Evolutionary conservation across 1,284 basidiomycete species (phyloP).

Genomic region (Tremellales sp.): DNA sequence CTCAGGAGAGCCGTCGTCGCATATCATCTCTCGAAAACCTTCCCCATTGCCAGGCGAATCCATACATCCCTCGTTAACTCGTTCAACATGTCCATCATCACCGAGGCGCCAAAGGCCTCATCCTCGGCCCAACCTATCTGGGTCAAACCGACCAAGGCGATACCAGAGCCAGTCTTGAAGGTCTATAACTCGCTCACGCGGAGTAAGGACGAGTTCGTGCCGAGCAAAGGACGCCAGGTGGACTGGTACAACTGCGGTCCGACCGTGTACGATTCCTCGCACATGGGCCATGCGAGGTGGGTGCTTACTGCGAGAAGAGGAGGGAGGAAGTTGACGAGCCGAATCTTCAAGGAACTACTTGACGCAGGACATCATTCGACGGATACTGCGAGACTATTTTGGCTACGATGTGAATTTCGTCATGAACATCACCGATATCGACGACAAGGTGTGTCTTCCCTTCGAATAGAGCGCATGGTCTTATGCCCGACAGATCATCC

Average conservation of each 20-base stretch:
- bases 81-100: conserved; percentile 18
- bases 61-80: background rate
- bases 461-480: background rate
- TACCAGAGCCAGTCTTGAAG: conserved; percentile 57
- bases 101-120: conserved; percentile 25
- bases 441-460: conserved; percentile 85
- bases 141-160: conserved; percentile 31
- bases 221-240: conserved; percentile 73
- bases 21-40: too few relatives aligned
- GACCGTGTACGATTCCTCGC: conserved; percentile 98
- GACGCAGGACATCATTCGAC: conserved; percentile 89
- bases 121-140: conserved; percentile 43
- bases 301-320: conserved; percentile 19
- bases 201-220: conserved; percentile 84
- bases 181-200: conserved; percentile 94
- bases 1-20: too few relatives aligned
- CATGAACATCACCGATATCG: conserved; percentile 99
- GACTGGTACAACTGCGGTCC: conserved; percentile 99
- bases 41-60: background rate
- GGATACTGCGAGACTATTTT: conserved; percentile 94
- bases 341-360: conserved; percentile 78
- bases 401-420: conserved; percentile 97
- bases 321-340: background rate
- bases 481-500: conserved; percentile 65
- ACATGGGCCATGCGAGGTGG: conserved; percentile 98